Conservation (phyloP, 208 protist genomes). For the Vickermania ingenoplastis region DNA sequence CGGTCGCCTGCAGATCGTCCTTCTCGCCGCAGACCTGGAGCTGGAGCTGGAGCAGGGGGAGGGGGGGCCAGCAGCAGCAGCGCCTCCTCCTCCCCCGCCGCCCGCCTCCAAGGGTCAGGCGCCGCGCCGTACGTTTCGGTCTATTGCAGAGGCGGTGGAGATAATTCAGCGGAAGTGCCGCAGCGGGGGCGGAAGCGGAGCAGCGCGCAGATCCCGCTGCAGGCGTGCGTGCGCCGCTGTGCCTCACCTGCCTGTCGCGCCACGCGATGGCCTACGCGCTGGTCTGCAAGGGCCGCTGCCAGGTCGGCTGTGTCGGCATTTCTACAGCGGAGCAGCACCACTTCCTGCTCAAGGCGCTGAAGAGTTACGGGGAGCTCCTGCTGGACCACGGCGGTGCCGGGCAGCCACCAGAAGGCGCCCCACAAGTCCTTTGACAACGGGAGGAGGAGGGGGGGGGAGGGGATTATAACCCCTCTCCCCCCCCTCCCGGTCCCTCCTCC, state of each 20-base stretch:
- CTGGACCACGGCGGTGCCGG: constrained; percentile 1
- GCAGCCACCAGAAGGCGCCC: neutral
- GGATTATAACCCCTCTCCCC: too few species aligned
- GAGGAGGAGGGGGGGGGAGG: neutral
- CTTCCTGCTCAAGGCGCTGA: constrained; percentile 18
- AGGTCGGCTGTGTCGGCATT: constrained; percentile 31
- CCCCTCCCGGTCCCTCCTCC: too few species aligned
- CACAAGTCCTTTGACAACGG: neutral
- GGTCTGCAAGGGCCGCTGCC: constrained; percentile 37
- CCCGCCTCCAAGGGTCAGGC: neutral
- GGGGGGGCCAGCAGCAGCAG: neutral
- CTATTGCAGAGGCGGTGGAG: neutral
- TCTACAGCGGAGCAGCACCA: constrained; percentile 30
- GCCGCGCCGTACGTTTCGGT: neutral
- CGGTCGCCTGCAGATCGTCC: constrained; percentile 32
- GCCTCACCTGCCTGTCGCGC: constrained; percentile 47
- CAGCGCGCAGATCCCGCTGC: too few species aligned
- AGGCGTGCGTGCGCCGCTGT: constrained; percentile 3
- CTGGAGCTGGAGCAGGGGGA: neutral
- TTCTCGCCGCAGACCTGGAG: constrained; percentile 57
- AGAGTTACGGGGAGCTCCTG: constrained; percentile 16
- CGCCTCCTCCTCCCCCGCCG: too few species aligned
- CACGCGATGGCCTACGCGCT: constrained; percentile 58
- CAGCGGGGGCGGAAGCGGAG: neutral
- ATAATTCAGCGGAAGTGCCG: neutral